These are phyloP conservation scores for Penicillium sp. DNA, from an alignment of 2,329 filamentous ascomycete species.

Conservation along the genomic window DNA sequence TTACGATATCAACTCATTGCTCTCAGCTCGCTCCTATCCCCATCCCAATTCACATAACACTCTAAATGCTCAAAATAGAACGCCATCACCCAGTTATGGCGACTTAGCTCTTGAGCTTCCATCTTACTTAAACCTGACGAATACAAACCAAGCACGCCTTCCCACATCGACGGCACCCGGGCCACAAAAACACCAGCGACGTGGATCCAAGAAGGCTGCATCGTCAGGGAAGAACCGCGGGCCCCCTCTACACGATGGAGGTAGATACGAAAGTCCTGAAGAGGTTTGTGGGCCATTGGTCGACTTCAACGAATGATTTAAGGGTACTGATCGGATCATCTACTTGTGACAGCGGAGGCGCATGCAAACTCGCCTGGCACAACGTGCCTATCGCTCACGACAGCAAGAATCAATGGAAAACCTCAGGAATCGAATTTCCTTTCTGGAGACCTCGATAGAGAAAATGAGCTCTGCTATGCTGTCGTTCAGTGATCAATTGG, in stretches of 20 bases:
- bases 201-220: neutral
- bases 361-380: constrained; percentile 31
- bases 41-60: neutral
- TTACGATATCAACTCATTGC: neutral
- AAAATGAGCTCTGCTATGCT: constrained; percentile 29
- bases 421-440: constrained; percentile 23
- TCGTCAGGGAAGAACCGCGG: neutral
- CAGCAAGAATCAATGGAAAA: constrained; percentile 27
- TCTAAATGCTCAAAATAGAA: neutral
- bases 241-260: neutral
- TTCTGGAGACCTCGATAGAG: constrained; percentile 25
- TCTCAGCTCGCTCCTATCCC: neutral
- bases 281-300: neutral
- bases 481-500: constrained; percentile 26
- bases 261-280: neutral
- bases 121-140: neutral
- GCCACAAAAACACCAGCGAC: neutral
- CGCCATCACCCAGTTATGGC: neutral
- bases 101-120: neutral
- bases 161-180: neutral
- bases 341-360: constrained; percentile 24
- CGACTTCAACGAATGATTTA: neutral
- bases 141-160: neutral
- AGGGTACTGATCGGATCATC: neutral
- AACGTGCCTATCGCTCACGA: constrained; percentile 32